Base-by-base conservation (phyloP, 163 green algal species). In the Trebouxiophyceae sp. region DNA sequence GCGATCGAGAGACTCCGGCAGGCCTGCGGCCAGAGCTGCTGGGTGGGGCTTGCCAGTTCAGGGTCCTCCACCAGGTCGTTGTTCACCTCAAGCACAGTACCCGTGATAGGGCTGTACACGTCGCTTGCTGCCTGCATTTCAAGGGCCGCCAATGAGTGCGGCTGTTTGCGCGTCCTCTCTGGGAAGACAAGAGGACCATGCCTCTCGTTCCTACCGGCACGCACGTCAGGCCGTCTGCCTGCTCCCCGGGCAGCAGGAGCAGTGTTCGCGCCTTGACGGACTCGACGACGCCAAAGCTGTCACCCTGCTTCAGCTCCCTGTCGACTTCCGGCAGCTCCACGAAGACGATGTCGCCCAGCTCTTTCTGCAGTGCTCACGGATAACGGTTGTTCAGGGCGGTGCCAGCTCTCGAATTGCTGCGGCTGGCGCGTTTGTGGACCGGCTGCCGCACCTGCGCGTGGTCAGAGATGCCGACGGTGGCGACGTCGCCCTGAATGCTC, bases 311-410 rank as follows among this genome's bases (percentile, higher is more conserved):
- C 24, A 99, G 65, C 26, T 74, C 62, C 56, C 80, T 76, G 32
- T 93, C 95, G 23, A 96, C 91, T 63, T 97, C 89, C 27, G 95
- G 95, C 33, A 98, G 79, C 78, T 99, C 95, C 7, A 97, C 89
- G 71, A 95, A 98, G 47, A 99, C 93, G 16, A 99, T 84, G 65
- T 99, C 93, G 20, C 95, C 95, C 33, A 99, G 85, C 81, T 97
- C 91, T 24, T 44, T 70, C 92, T 97, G 81, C 62, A 50, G 16
- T 50, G 39, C 39, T n/a, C n/a, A n/a, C n/a, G n/a, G n/a, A n/a
- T n/a, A n/a, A n/a, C n/a, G n/a, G n/a, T n/a, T n/a, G n/a, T n/a
- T n/a, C n/a, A n/a, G n/a, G n/a, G n/a, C n/a, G n/a, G n/a, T n/a
- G n/a, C n/a, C n/a, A n/a, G n/a, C n/a, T n/a, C n/a, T n/a, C n/a